Conservation (phyloP, 208 protist genomes). For the Acanthamoeba healyi region DNA sequence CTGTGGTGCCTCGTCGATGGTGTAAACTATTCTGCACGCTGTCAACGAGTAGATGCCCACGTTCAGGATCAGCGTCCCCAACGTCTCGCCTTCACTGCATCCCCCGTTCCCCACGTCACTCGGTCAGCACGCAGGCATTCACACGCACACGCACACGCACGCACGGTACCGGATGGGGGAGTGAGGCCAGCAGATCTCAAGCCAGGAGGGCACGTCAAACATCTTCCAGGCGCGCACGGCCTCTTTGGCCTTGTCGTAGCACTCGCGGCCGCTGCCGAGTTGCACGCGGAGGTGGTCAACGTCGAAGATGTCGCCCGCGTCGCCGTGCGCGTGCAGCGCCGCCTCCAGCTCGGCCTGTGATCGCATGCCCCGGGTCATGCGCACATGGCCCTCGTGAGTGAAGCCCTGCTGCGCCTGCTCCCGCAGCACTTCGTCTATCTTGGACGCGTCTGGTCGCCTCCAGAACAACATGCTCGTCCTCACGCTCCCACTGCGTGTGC, state of each 20-base stretch:
- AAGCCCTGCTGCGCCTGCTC: neutral
- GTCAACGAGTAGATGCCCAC: slow-evolving; percentile 43
- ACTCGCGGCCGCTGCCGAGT: neutral
- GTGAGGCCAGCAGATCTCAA: slow-evolving; percentile 43
- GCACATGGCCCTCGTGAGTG: slow-evolving; percentile 9
- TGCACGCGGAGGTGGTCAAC: slow-evolving; percentile 41
- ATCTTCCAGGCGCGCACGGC: slow-evolving; percentile 65
- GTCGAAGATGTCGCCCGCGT: neutral
- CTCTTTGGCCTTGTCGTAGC: slow-evolving; percentile 42
- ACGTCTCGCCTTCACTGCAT: slow-evolving; percentile 46
- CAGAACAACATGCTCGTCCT: slow-evolving; percentile 67
- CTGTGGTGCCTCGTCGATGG: neutral
- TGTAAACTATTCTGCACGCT: slow-evolving; percentile 45
- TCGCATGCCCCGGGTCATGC: neutral
- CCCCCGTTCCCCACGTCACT: neutral
- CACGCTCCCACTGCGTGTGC: no score
- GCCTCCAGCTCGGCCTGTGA: neutral
- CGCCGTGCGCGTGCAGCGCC: neutral
- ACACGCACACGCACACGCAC: neutral
- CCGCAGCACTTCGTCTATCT: slow-evolving; percentile 30
- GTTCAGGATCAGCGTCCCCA: slow-evolving; percentile 58
- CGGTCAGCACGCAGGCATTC: neutral
- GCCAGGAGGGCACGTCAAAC: slow-evolving; percentile 41
- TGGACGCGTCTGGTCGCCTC: neutral
- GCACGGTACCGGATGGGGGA: slow-evolving; percentile 13